phyloP scores from a whole-genome alignment of 192 early-diverging fungal species.

The Geranomyces variabilis region DNA sequence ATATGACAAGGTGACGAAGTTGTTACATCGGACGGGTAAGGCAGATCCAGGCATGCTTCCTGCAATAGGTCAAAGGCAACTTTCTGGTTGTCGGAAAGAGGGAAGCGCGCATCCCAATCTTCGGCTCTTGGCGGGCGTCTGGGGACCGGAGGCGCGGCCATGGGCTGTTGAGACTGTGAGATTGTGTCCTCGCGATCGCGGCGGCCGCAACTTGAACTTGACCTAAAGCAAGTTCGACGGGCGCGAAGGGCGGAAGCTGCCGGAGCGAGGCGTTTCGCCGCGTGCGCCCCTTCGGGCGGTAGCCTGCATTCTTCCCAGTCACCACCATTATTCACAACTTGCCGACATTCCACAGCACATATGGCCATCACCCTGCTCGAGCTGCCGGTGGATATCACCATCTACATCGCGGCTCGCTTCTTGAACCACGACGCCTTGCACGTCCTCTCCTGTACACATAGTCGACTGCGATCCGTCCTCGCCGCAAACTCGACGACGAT shows the following conservation, averaged over 20 bases:
- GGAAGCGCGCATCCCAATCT: conserved; percentile 30
- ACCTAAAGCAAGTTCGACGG: too few relatives aligned
- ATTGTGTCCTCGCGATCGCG: too few relatives aligned
- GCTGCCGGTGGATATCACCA: not conserved
- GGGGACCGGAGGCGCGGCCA: not conserved
- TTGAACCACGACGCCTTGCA: not conserved
- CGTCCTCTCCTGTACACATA: not conserved
- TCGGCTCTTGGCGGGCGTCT: conserved; percentile 21
- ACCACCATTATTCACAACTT: too few relatives aligned
- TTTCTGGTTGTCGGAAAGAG: conserved; percentile 25
- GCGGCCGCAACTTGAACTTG: too few relatives aligned
- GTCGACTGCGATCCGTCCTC: not conserved
- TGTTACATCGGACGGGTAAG: not conserved
- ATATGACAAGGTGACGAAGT: not conserved
- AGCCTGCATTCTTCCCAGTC: too few relatives aligned
- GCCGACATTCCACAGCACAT: too few relatives aligned
- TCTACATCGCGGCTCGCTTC: not conserved
- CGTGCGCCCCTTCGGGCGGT: too few relatives aligned
- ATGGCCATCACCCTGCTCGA: not conserved
- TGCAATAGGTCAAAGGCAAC: conserved; percentile 18
- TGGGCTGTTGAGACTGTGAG: not conserved
- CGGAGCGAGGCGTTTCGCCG: too few relatives aligned
- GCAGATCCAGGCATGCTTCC: conserved; percentile 8
- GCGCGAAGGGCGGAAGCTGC: too few relatives aligned
- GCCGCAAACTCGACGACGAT: not conserved